phyloP scores from a whole-genome alignment of 805 yeast genomes.

The Sugiyamaella americana region DNA sequence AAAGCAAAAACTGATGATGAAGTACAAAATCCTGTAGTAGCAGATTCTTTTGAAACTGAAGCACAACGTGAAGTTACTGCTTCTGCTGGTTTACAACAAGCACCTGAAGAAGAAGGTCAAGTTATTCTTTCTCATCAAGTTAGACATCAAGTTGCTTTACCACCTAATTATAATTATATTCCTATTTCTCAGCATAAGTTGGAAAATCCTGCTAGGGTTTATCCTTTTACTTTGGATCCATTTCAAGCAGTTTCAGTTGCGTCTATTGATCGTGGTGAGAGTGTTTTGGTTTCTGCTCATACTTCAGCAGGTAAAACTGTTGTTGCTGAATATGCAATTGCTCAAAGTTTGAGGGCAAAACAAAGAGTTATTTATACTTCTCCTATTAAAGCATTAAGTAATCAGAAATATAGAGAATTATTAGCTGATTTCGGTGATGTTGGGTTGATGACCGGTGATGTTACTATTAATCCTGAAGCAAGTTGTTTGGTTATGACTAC shows the following conservation, averaged over 20 bases:
- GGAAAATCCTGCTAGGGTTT: slow-evolving; percentile 70
- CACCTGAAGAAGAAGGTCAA: slow-evolving; percentile 34
- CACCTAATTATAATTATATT: slow-evolving; percentile 79
- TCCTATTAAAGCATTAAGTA: slow-evolving; percentile 90
- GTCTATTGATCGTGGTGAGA: slow-evolving; percentile 90
- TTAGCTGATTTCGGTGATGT: slow-evolving; percentile 93
- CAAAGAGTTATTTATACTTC: slow-evolving; percentile 94
- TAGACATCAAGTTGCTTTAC: slow-evolving; percentile 95
- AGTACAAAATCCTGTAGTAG: slow-evolving; percentile 55
- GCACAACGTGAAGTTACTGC: slow-evolving; percentile 85
- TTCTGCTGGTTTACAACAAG: slow-evolving; percentile 59
- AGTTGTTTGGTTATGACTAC: slow-evolving; percentile 98
- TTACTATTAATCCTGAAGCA: slow-evolving; percentile 96
- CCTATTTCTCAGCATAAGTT: slow-evolving; percentile 89
- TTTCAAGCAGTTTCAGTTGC: slow-evolving; percentile 96
- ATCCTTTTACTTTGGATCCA: slow-evolving; percentile 92
- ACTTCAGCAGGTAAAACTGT: slow-evolving; percentile 97
- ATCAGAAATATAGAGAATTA: slow-evolving; percentile 89
- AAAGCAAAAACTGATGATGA: slow-evolving; percentile 9
- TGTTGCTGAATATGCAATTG: slow-evolving; percentile 95
- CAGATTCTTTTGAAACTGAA: slow-evolving; percentile 82
- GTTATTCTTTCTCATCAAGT: slow-evolving; percentile 86
- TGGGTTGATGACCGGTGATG: slow-evolving; percentile 99
- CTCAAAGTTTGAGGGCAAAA: slow-evolving; percentile 84
- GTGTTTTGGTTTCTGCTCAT: slow-evolving; percentile 95